Percentiles rank a stretch among this genome's conserved stretches.
Conservation (phyloP, 345 rosid species). For the Acer saccharum region DNA sequence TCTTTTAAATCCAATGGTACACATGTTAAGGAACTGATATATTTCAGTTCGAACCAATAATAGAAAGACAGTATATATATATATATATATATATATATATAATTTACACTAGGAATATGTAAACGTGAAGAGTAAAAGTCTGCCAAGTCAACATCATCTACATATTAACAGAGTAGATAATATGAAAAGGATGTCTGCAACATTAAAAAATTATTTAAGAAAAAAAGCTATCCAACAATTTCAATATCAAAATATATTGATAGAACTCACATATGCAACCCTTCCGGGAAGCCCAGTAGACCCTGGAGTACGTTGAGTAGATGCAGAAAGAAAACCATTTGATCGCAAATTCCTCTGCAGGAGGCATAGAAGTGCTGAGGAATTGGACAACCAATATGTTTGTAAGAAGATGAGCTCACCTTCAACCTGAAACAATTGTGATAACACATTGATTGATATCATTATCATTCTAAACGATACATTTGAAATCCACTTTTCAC, state of each 20-base stretch:
- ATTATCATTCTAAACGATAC: background rate
- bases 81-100: background rate
- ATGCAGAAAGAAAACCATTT: slow-evolving; percentile 66
- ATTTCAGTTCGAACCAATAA: too few relatives aligned
- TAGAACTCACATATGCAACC: slow-evolving; percentile 61
- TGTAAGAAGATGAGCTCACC: slow-evolving; percentile 66
- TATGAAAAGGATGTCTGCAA: background rate
- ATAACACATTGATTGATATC: slow-evolving; percentile 10
- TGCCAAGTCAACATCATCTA: background rate
- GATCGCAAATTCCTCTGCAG: slow-evolving; percentile 85
- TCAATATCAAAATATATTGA: slow-evolving; percentile 5
- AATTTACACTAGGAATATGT: background rate
- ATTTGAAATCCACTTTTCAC: background rate
- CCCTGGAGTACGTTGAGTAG: slow-evolving; percentile 55
- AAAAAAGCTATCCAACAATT: background rate
- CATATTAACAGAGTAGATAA: background rate
- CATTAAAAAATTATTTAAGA: background rate
- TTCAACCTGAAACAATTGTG: slow-evolving; percentile 58
- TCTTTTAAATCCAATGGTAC: too few relatives aligned
- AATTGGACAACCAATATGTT: slow-evolving; percentile 88
- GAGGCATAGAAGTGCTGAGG: slow-evolving; percentile 96
- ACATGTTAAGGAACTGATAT: too few relatives aligned
- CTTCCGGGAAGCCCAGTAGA: slow-evolving; percentile 66
- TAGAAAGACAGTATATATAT: too few relatives aligned
- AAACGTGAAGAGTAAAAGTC: background rate